Evolutionary conservation across 1,284 basidiomycete genomes (phyloP), one percentile per base, ranked within the genome.

Genomic region (Pisolithus thermaeus): DNA sequence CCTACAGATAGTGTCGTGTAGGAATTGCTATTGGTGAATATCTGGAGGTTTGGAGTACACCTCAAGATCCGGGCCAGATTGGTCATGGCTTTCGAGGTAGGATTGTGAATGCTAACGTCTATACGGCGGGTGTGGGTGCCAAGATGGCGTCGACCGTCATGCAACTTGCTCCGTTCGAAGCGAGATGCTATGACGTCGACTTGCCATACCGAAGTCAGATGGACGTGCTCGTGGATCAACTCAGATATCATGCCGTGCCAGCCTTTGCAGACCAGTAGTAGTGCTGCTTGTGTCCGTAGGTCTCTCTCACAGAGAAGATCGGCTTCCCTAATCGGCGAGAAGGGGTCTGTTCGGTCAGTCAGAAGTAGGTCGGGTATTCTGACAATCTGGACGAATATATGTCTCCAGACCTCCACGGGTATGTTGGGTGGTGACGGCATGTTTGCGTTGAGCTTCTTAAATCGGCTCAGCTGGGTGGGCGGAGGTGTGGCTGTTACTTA

Each of bases 151-250:
- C 47, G 11, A 9, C 60, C 50, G 9, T 57, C 51, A 16, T 12
- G 45, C 32, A 43, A 49, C 47, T 50, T 60, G 52, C 60, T 62
- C 20, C 52, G 51, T 52, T 75, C 70, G 27, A 76, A 62, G 30
- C 60, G 59, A 28, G 67, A 58, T 37, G 73, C 63, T 5, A 69
- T 53, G 32, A 56, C 43, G n/a, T 58, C 48, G 20, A 75, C 58
- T 50, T 76, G 67, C 16, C 59, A 52, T 16, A 61, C 62, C 7
- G 60, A 63, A 30, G 66, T 64, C 44, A 76, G 60, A 49, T 66
- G 63, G 12, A 76, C 54, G 45, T 76, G 72, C 51, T 76, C 71
- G 28, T 66, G 60, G 20, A 67, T 52, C 44, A 75, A 67, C 44
- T 74, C 67, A 1, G 57, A 58, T 9, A 69, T 64, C 42, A 70